phyloP scores from a whole-genome alignment of 106 monocot species.

The Dendrobium huoshanense region DNA sequence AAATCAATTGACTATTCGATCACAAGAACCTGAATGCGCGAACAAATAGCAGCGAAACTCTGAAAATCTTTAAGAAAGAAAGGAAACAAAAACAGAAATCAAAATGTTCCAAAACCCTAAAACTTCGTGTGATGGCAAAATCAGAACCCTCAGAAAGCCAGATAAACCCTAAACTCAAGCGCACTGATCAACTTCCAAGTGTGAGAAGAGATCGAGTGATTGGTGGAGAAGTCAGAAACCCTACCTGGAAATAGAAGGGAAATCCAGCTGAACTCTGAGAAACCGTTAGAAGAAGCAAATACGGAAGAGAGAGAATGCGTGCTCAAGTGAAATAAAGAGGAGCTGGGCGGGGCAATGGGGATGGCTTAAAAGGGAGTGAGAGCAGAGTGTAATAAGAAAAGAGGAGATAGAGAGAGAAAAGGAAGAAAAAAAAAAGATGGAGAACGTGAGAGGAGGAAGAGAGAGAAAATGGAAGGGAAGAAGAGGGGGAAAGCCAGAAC shows the following conservation, averaged over 20 bases:
- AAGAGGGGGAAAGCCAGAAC: neutral
- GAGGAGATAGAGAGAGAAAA: neutral
- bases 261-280: conserved; percentile 5
- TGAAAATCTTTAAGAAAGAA: neutral
- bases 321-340: neutral
- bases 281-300: neutral
- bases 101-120: neutral
- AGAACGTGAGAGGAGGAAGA: neutral
- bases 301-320: conserved; percentile 1
- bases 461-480: neutral
- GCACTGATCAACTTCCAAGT: neutral
- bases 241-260: conserved; percentile 4
- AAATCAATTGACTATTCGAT: neutral
- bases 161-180: neutral
- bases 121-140: no score
- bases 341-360: conserved; percentile 8
- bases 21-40: neutral
- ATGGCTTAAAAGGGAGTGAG: conserved; percentile 2
- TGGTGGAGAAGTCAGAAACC: neutral
- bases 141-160: neutral
- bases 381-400: neutral
- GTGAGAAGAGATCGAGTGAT: neutral
- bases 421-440: neutral
- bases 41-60: neutral
- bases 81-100: neutral